A percentile compares a stretch with the other conserved stretches of the same genome.
Conservation (phyloP, 1,139 yeast genomes). For the Scheffersomyces parashehatae region DNA sequence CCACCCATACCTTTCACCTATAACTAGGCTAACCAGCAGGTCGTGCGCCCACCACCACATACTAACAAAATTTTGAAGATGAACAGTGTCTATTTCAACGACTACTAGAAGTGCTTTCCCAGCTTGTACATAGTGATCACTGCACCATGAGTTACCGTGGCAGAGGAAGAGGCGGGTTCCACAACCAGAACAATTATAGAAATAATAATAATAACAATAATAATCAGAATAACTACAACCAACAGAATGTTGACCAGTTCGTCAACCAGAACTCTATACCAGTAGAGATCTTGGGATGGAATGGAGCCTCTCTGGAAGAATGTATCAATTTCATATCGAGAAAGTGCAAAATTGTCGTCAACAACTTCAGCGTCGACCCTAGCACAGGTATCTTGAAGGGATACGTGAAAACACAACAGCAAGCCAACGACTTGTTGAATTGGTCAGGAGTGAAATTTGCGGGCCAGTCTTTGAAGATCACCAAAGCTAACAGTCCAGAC, state of each 20-base stretch:
- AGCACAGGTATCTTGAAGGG: conserved; percentile 55
- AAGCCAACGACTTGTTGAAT: conserved; percentile 58
- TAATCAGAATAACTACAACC: conserved; percentile 17
- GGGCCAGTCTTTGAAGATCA: conserved; percentile 63
- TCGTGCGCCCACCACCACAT: too few species aligned
- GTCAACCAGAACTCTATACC: conserved; percentile 39
- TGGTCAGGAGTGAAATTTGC: conserved; percentile 84
- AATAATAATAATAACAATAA: conserved; percentile 14
- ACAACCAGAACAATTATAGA: conserved; percentile 16
- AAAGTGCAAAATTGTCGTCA: conserved; percentile 59
- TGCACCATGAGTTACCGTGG: conserved; percentile 44
- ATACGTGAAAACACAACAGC: conserved; percentile 52
- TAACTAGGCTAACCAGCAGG: too few species aligned
- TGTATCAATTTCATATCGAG: conserved; percentile 68
- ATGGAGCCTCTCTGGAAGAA: conserved; percentile 71
- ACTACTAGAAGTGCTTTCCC: too few species aligned
- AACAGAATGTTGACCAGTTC: conserved; percentile 32
- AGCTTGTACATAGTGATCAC: not conserved
- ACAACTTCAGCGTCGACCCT: conserved; percentile 45
- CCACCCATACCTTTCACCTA: too few species aligned
- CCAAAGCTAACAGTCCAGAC: conserved; percentile 31
- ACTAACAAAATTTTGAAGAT: too few species aligned
- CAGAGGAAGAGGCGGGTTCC: conserved; percentile 46
- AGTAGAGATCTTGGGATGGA: conserved; percentile 78
- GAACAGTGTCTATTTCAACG: too few species aligned